A percentile compares a stretch with the other conserved stretches of the same genome.
Conservation (phyloP, 768 basidiomycete genomes). For the Vararia minispora region DNA sequence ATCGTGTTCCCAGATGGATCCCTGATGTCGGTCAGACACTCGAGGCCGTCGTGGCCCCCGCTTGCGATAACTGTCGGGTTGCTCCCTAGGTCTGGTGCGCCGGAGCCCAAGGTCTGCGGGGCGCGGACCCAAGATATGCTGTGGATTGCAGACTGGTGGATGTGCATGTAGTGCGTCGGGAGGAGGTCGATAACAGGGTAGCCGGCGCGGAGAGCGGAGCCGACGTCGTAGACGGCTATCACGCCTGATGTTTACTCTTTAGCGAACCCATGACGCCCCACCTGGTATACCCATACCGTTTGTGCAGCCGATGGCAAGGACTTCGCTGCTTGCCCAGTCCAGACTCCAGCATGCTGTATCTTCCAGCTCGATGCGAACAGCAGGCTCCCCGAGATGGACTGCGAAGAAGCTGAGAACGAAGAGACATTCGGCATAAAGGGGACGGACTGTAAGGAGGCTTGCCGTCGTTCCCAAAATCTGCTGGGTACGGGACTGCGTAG, state of each 20-base stretch:
- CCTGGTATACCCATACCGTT: slow-evolving; percentile 58
- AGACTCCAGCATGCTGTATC: slow-evolving; percentile 70
- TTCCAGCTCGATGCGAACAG: slow-evolving; percentile 62
- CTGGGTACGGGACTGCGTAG: slow-evolving; percentile 72
- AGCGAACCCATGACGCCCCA: too few relatives aligned
- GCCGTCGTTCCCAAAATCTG: slow-evolving; percentile 27
- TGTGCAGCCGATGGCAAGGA: slow-evolving; percentile 73
- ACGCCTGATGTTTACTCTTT: slow-evolving; percentile 26
- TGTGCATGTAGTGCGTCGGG: slow-evolving; percentile 61
- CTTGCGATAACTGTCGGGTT: slow-evolving; percentile 69
- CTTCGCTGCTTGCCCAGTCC: slow-evolving; percentile 84
- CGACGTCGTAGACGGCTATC: slow-evolving; percentile 49
- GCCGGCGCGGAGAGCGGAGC: slow-evolving; percentile 3
- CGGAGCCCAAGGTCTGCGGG: slow-evolving; percentile 42
- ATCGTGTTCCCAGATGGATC: slow-evolving; percentile 56
- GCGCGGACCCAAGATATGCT: slow-evolving; percentile 64
- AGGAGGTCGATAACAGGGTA: slow-evolving; percentile 26
- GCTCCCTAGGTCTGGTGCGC: slow-evolving; percentile 31
- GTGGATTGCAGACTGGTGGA: slow-evolving; percentile 76
- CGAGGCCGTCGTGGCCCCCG: slow-evolving; percentile 73
- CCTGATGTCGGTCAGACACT: slow-evolving; percentile 67
- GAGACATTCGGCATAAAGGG: too few relatives aligned
- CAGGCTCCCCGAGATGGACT: slow-evolving; percentile 55
- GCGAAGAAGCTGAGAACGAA: slow-evolving; percentile 2
- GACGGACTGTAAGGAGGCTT: slow-evolving; percentile 42